phyloP scores from a whole-genome alignment of 805 yeast genomes.

The Pichia paraexigua region DNA sequence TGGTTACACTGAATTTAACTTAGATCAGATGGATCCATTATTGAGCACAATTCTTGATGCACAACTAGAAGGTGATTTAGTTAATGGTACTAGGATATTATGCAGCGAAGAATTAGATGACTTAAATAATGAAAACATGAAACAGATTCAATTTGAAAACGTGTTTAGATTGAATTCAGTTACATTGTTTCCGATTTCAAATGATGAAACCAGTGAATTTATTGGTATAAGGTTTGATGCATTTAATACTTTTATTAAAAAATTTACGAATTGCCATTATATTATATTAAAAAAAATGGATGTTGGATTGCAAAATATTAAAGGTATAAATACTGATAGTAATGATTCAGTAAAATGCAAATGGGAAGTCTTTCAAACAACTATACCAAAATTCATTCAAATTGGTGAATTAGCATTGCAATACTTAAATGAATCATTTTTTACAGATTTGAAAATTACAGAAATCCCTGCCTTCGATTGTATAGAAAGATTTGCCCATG shows the following conservation, averaged over 20 bases:
- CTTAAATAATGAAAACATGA: background rate
- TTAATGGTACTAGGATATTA: constrained; percentile 4
- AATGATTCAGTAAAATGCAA: constrained; percentile 1
- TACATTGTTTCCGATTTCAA: constrained; percentile 42
- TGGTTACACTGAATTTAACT: constrained; percentile 18
- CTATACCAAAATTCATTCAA: constrained; percentile 28
- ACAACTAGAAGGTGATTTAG: constrained; percentile 11
- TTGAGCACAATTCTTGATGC: background rate
- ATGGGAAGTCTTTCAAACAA: constrained; percentile 29
- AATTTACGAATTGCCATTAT: constrained; percentile 39
- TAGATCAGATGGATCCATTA: background rate
- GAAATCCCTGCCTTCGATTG: constrained; percentile 7
- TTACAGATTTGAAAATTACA: background rate
- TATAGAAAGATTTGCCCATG: constrained; percentile 19
- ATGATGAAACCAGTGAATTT: constrained; percentile 22
- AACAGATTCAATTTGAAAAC: constrained; percentile 36
- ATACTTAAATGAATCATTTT: constrained; percentile 15
- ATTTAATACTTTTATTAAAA: constrained; percentile 22
- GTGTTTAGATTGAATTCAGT: constrained; percentile 40
- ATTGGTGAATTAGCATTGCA: constrained; percentile 17
- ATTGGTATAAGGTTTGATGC: constrained; percentile 47
- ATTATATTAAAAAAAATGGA: constrained; percentile 31
- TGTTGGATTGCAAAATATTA: background rate
- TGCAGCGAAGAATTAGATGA: background rate
- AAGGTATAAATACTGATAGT: background rate